Evolutionary conservation across 495 filamentous ascomycete genomes (phyloP).

Genomic region (Echria macrotheca): DNA sequence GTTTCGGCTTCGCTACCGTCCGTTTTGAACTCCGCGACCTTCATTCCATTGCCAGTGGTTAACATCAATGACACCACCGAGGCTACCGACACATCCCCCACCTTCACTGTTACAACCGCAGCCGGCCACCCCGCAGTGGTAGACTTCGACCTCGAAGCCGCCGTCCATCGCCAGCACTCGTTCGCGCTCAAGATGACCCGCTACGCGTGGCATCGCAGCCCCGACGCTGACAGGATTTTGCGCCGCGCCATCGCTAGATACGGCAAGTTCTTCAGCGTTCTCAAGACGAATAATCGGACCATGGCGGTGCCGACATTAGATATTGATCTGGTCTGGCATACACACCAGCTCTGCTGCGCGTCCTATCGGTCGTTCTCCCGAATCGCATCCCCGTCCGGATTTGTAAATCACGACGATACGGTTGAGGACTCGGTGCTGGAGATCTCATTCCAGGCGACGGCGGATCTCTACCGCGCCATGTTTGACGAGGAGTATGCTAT

Average conservation of each 20-base stretch:
- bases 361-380: neutral
- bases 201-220: conserved; percentile 9
- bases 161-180: conserved; percentile 8
- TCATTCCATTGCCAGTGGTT: neutral
- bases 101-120: neutral
- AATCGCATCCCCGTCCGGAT: neutral
- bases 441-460: conserved; percentile 7
- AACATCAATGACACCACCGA: neutral
- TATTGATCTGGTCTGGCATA: conserved; percentile 11
- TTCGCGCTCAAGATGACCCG: conserved; percentile 11
- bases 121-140: neutral
- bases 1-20: neutral
- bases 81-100: neutral
- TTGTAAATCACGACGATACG: conserved; percentile 21
- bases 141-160: conserved; percentile 1
- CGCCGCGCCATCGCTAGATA: conserved; percentile 4
- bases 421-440: conserved; percentile 9
- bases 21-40: neutral
- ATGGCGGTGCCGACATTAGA: conserved; percentile 7
- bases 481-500: conserved; percentile 12
- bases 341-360: conserved; percentile 7
- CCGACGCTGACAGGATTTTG: neutral
- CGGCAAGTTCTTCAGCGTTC: conserved; percentile 2
- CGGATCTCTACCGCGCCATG: conserved; percentile 1
- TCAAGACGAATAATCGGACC: neutral